Evolutionary conservation across 306 rosid species (phyloP), one percentile per base, ranked within the genome.

Genomic region (Cicer arietinum): DNA sequence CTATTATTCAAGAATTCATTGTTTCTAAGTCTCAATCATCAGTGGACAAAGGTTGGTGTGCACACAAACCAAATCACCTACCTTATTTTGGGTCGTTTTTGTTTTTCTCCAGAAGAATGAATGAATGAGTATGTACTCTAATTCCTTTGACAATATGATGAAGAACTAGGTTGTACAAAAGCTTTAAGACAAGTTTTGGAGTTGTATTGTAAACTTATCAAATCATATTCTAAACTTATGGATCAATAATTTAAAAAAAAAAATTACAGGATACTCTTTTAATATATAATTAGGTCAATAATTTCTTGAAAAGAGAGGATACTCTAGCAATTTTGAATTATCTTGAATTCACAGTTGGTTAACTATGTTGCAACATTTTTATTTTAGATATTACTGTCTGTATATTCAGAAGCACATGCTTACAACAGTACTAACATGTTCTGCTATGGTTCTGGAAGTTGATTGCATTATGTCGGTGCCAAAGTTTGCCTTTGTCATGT

Each of bases 371-470:
- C 58, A 47, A 58, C 37, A 14, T 41, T 39, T 43, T 69, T 18
- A 73, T 40, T 20, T 40, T 46, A 10, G 45, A 47, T 50, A 16
- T 39, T 71, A 56, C 60, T 54, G 35, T 64, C 48, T 53, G 18
- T 25, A 50, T 35, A 45, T 9, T 63, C 53, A 44, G 53, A 76
- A 61, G 44, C 70, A 69, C 63, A 7, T 52, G 42, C 46, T 14
- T 43, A 43, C 6, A 8, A 8, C 65, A 42, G 14, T 61, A 61
- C 77, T 53, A 60, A 69, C 77, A 61, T n/a, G 3, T 13, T 17
- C 65, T 68, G 30, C 30, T 59, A 30, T 52, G 42, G 58, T 54
- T 70, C 25, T 54, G 47, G 10, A 76, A 54, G 64, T 56, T 81
- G 75, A 39, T 56, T 64, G 14, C 42, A 12, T 7, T 54, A 48